Base-by-base conservation (phyloP, 2,329 filamentous ascomycete genomes). In the Colletotrichum chlorophyti region DNA sequence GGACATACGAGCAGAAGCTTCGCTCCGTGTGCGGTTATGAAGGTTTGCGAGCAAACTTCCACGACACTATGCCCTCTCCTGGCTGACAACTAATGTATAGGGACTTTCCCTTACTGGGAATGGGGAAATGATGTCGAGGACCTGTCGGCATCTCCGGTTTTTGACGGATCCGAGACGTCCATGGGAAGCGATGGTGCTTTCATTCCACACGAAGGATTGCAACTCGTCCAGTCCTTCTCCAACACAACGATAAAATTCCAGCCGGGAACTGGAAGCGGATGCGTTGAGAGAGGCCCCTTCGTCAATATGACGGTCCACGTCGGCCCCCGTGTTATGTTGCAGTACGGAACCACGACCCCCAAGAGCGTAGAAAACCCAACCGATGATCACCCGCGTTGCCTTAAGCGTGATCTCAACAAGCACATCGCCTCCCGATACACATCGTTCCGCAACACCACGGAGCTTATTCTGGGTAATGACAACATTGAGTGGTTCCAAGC, bases 211-310 rank as follows among this genome's bases (percentile, higher is more conserved):
- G 61, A 67, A 23, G 64, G 48, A 27, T 40, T 61, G 65, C 29
- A 55, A 15, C 49, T 63, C 17, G 38, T 45, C 15, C 45, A 48
- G 45, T 14, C 9, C 19, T 24, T 35, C 23, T 24, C 29, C 31
- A 48, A 34, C 9, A 48, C 31, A 2, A 34, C 34, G 17, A 64
- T 72, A 63, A 66, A 70, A 55, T 27, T 78, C n/a, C 76, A 76
- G 0, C 72, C 76, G 0, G 82, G 79, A n/a, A 71, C 72, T 0
- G 83, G 83, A 12, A 83, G 83, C 42, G 83, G 83, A 5, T 58
- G 72, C 49, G 67, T 75, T 24, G 63, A 61, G 17, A 60, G 61
- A 37, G 71, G 73, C 7, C 72, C 71, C 1, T 75, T 83, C 15
- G 64, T 65, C 23, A 72, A 74, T 64, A 72, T 74, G 63, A 71